Percentiles rank a stretch among this genome's conserved stretches.
Evolutionary conservation across 192 early-diverging fungal genomes (phyloP).

Genomic region (Irineochytrium annulatum): DNA sequence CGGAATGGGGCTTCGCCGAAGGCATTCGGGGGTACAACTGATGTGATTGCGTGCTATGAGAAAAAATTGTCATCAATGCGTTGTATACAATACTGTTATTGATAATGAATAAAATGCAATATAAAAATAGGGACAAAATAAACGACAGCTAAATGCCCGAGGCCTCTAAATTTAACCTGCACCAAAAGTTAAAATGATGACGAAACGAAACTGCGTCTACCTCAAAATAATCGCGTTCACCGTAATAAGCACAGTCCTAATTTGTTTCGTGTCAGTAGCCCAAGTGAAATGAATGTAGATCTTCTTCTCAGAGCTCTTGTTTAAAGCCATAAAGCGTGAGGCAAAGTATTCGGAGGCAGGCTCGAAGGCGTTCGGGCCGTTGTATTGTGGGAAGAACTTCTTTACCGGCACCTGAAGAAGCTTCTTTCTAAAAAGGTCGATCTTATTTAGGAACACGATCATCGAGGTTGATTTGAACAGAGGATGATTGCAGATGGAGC

Average conservation of each 20-base stretch:
- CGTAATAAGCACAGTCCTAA: slow-evolving; percentile 39
- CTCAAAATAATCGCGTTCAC: slow-evolving; percentile 24
- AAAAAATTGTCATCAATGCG: too few relatives aligned
- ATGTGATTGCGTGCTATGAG: too few relatives aligned
- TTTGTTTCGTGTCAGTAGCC: slow-evolving; percentile 58
- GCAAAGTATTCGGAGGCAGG: slow-evolving; percentile 43
- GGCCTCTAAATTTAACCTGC: background rate
- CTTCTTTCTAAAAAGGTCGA: slow-evolving; percentile 59
- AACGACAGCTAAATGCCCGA: background rate
- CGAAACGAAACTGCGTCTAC: background rate
- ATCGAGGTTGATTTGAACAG: slow-evolving; percentile 48
- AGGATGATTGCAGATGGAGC: slow-evolving; percentile 35
- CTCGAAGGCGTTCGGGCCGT: slow-evolving; percentile 48
- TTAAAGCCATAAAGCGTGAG: slow-evolving; percentile 35
- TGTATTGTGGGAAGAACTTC: slow-evolving; percentile 54
- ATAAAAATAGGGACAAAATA: too few relatives aligned
- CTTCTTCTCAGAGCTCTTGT: slow-evolving; percentile 41
- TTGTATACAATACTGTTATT: too few relatives aligned
- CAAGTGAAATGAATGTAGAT: slow-evolving; percentile 62
- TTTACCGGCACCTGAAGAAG: slow-evolving; percentile 39
- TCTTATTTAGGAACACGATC: slow-evolving; percentile 66
- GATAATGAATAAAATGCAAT: too few relatives aligned
- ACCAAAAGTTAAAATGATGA: background rate
- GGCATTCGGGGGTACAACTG: slow-evolving; percentile 49
- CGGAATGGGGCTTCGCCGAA: slow-evolving; percentile 91